Evolutionary conservation across 2,329 filamentous ascomycete species (phyloP), one percentile per base, ranked within the genome.

Genomic region (Colletotrichum liaoningense): DNA sequence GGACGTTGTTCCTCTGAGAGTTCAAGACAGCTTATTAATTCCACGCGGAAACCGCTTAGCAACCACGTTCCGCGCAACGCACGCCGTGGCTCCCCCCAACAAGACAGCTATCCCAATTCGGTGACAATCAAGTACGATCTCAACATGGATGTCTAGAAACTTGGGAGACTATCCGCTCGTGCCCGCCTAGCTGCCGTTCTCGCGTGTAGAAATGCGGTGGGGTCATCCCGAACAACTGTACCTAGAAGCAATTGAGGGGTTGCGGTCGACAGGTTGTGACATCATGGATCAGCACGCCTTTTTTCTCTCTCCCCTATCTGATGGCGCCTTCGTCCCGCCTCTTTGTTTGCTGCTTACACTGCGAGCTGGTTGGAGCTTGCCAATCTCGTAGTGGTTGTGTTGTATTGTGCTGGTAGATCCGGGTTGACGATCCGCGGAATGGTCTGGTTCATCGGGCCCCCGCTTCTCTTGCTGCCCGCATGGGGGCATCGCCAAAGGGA

Each of bases 261-360:
- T 22, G 42, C 49, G 67, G 63, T 28, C 11, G 33, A 28, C 7
- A 60, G 26, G 19, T 49, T 16, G 58, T 72, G 69, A 72, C 69
- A 72, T 72, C 63, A 71, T 67, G 33, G 54, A 49, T 35, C 63
- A 71, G 60, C 69, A 72, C 65, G 69, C 59, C 64, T 58, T 35
- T 11, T 49, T 22, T 46, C 16, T n/a, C 19, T 49, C 16, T 7
- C 16, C 33, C 12, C 33, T 35, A 28, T 38, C 19, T 49, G 42
- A 26, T 42, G 28, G 12, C 30, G 26, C 59, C 59, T 33, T 28
- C 12, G 19, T 49, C 42, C 42, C 42, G 42, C 42, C 19, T 16
- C 30, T 30, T 52, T 26, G 11, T 63, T 65, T 57, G 26, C 16
- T 35, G 6, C 11, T 30, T 28, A 8, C 24, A 22, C 12, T 46